Evolutionary conservation across 108 stramenopile species (phyloP).

Genomic region (Mediolabrus comicus): DNA sequence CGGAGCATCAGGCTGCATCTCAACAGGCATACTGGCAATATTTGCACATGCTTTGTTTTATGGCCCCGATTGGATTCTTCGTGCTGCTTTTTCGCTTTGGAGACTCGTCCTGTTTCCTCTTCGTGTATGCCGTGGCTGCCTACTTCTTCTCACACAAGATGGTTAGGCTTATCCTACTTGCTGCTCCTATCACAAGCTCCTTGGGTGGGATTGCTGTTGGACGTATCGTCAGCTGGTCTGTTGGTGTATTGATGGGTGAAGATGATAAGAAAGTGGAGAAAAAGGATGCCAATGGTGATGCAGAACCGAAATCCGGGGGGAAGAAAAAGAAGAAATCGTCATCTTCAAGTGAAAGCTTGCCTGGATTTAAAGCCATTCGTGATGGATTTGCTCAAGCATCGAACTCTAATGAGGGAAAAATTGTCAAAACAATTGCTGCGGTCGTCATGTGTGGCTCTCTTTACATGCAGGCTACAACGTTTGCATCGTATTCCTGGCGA

Average conservation of each 20-base stretch:
- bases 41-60: slow-evolving; percentile 89
- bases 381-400: slow-evolving; percentile 51
- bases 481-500: slow-evolving; percentile 69
- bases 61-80: slow-evolving; percentile 95
- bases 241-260: slow-evolving; percentile 59
- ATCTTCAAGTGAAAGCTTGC: slow-evolving; percentile 24
- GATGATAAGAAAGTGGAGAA: slow-evolving; percentile 7
- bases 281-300: slow-evolving; percentile 21
- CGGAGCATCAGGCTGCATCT: slow-evolving; percentile 97
- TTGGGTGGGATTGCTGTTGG: slow-evolving; percentile 91
- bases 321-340: slow-evolving; percentile 61
- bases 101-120: slow-evolving; percentile 84
- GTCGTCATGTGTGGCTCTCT: slow-evolving; percentile 48
- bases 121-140: slow-evolving; percentile 88
- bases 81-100: slow-evolving; percentile 72
- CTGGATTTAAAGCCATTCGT: slow-evolving; percentile 51
- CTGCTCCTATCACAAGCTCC: slow-evolving; percentile 89
- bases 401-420: slow-evolving; percentile 70
- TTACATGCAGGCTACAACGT: slow-evolving; percentile 58
- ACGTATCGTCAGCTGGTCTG: slow-evolving; percentile 71
- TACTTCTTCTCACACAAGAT: slow-evolving; percentile 98
- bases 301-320: slow-evolving; percentile 8
- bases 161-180: slow-evolving; percentile 95
- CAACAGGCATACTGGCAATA: slow-evolving; percentile 96
- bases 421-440: slow-evolving; percentile 59